Evolutionary conservation across 805 yeast genomes (phyloP), one percentile per base, ranked within the genome.

Genomic region (Metschnikowia henanensis): DNA sequence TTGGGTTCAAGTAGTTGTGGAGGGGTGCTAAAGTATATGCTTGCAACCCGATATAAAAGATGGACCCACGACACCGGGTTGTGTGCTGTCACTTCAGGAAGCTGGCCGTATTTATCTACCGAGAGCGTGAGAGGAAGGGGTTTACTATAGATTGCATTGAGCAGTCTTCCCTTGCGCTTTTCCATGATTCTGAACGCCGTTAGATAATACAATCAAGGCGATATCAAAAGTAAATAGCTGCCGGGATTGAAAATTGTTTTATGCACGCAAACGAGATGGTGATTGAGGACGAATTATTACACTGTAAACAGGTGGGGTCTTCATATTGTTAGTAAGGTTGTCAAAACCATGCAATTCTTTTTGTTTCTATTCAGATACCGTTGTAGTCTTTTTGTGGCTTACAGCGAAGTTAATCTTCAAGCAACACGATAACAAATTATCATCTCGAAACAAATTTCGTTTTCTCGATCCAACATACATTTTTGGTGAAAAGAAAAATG

Each of bases 311-410:
- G n/a, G n/a, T n/a, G n/a, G n/a, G n/a, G 21, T 21, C 17, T 13
- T 30, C 13, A 20, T 21, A n/a, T n/a, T n/a, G n/a, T n/a, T n/a
- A n/a, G n/a, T n/a, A n/a, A n/a, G n/a, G n/a, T n/a, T n/a, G n/a
- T n/a, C n/a, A n/a, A n/a, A n/a, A n/a, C n/a, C n/a, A n/a, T n/a
- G n/a, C n/a, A n/a, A n/a, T n/a, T n/a, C n/a, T 35, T 28, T n/a
- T 20, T 46, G 44, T 42, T 47, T 37, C 41, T 31, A 55, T 35
- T 85, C 95, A 87, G 95, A 87, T 87, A 87, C 95, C 95, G 95
- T 87, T 87, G 95, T 87, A 87, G 96, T 87, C 95, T 83, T 77
- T 79, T 48, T 77, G 84, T 76, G 82, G 55, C 86, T 75, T 79
- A 80, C 87, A 81, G 60, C 56, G 80, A 63, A 33, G 20, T 41